Base-by-base conservation (phyloP, 257 asterid genomes). In the Leptodermis oblonga region DNA sequence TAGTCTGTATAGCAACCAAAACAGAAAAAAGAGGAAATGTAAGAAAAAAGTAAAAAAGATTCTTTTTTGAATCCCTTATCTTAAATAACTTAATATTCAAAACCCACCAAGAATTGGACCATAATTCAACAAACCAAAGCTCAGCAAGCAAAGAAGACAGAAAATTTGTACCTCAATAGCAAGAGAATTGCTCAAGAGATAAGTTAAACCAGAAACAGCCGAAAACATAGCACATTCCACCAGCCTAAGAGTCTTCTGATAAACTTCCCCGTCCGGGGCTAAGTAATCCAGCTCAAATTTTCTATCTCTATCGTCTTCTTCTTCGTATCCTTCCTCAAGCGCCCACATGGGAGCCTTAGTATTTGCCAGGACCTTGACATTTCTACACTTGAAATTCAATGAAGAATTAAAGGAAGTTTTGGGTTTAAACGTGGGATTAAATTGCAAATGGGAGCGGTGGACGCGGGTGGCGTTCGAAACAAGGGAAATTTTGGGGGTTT, bases 201-300 rank as follows among this genome's bases (percentile, higher is more conserved):
- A 91, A 62, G 97, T 89, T 74, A 94, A 69, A 4, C 95, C 99
- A 53, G 97, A 89, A 73, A 91, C 90, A 70, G 97, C 97, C 70
- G 97, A 93, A 69, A 94, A 89, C 97, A 94, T 91, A n/a, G 99
- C 90, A 78, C 97, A 84, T 74, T 94, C 97, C 73, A 94, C 97
- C 73, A 91, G 78, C 78, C 97, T 73, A 26, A 94, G 71, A 18
- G 97, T 94, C 77, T 83, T 91, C 83, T 84, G 90, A 79, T 87
- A 89, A 76, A 94, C 95, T 78, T 83, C 85, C 10, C 99, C 97
- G 71, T 89, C 99, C 67, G 83, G 84, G 10, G 96, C 93, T 56
- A 94, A 86, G 76, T 87, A 88, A 58, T 90, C 96, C 36, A 83
- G 82, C 58, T 80, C 73, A 41, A 71, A 67, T 36, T 61, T 31